phyloP scores from a whole-genome alignment of 2,329 filamentous ascomycete species.

The Phoma sp. region DNA sequence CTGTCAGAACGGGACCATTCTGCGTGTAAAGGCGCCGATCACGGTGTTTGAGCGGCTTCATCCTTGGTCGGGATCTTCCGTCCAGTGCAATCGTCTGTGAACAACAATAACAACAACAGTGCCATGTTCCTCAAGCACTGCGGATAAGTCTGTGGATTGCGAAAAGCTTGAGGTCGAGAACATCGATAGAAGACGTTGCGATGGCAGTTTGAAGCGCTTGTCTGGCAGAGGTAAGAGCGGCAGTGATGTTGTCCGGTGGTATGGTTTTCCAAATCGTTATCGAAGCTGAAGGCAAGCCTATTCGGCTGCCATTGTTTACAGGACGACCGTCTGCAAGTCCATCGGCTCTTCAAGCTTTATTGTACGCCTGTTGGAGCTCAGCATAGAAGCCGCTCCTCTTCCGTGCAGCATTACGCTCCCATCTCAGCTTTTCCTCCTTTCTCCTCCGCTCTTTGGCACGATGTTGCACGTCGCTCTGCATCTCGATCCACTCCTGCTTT shows the following conservation, averaged over 20 bases:
- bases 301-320: background rate
- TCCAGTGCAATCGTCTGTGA: constrained; percentile 10
- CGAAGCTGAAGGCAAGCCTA: too few relatives aligned
- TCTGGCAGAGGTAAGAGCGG: background rate
- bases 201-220: too few relatives aligned
- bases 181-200: too few relatives aligned
- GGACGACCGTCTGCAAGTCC: background rate
- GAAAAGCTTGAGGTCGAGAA: too few relatives aligned
- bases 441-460: constrained; percentile 14
- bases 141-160: too few relatives aligned
- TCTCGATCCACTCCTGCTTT: constrained; percentile 17
- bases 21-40: too few relatives aligned
- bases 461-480: constrained; percentile 14
- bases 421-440: constrained; percentile 13
- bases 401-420: constrained; percentile 13
- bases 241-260: background rate
- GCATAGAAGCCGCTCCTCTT: constrained; percentile 17
- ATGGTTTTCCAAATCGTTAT: too few relatives aligned
- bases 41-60: too few relatives aligned
- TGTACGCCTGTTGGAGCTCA: constrained; percentile 12
- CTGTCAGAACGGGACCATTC: too few relatives aligned
- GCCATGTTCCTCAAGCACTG: too few relatives aligned
- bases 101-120: constrained; percentile 15
- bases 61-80: too few relatives aligned
- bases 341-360: constrained; percentile 1